These are phyloP conservation scores for Sphaerobolus stellatus DNA, from an alignment of 1,284 basidiomycete species.

Conservation along the genomic window DNA sequence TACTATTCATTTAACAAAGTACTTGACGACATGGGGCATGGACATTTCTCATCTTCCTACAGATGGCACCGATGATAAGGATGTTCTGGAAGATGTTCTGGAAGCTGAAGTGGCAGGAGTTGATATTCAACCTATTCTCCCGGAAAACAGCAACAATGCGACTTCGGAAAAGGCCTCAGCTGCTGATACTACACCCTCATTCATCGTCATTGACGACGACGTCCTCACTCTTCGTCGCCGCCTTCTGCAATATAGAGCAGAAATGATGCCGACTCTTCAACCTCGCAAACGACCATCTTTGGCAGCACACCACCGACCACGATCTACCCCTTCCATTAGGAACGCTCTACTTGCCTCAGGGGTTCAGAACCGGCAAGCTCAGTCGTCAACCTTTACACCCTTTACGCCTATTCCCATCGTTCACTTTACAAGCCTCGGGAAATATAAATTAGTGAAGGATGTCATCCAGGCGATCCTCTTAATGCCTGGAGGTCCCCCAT, in stretches of 20 bases:
- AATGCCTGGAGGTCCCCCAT: constrained; percentile 39
- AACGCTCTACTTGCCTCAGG: constrained; percentile 45
- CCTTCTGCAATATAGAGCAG: constrained; percentile 61
- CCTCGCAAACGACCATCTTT: constrained; percentile 74
- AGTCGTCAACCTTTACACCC: constrained; percentile 26
- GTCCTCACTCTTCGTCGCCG: constrained; percentile 71
- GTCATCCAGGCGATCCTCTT: constrained; percentile 70
- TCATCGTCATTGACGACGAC: constrained; percentile 90
- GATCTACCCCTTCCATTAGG: constrained; percentile 74
- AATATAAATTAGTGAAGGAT: constrained; percentile 86
- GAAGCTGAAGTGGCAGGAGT: background rate
- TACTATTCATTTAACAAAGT: constrained; percentile 86
- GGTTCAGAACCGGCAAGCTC: constrained; percentile 15
- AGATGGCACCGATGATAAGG: constrained; percentile 46
- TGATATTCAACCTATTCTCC: background rate
- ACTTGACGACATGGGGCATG: constrained; percentile 92
- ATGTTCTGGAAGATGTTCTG: background rate
- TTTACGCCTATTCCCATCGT: constrained; percentile 60
- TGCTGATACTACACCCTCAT: no score
- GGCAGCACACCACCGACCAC: constrained; percentile 63
- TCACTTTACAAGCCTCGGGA: constrained; percentile 86
- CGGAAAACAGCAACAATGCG: no score
- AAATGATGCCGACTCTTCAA: constrained; percentile 47
- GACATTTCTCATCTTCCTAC: constrained; percentile 82
- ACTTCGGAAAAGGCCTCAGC: no score